phyloP scores from a whole-genome alignment of 352 stramenopile genomes.

The Phytopythium aichiense region DNA sequence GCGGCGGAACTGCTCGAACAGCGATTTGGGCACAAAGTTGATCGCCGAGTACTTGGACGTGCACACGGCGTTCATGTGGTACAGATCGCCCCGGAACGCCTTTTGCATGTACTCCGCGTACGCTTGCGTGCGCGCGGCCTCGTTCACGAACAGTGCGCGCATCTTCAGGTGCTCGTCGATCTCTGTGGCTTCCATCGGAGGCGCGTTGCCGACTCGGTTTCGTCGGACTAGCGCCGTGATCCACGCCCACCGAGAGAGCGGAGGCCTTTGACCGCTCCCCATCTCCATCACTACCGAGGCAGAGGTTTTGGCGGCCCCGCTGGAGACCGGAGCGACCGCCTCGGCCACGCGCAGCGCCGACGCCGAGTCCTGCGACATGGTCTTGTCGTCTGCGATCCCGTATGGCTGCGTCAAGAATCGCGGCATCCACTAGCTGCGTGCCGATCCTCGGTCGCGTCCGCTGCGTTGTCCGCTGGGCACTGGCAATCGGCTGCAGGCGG shows the following conservation, averaged over 20 bases:
- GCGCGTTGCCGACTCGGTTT: neutral
- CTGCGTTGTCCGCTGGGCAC: neutral
- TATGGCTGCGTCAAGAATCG: neutral
- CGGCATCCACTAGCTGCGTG: neutral
- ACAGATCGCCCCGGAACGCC: constrained; percentile 26
- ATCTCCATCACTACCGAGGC: neutral
- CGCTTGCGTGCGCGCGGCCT: constrained; percentile 54
- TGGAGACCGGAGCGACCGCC: neutral
- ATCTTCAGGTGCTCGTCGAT: constrained; percentile 25
- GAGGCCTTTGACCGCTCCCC: neutral
- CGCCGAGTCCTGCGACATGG: neutral
- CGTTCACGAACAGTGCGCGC: constrained; percentile 72
- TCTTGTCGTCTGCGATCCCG: constrained; percentile 2
- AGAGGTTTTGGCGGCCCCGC: neutral
- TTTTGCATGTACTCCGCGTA: constrained; percentile 53
- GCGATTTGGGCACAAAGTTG: constrained; percentile 94
- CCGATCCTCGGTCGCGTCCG: neutral
- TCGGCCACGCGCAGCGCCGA: neutral
- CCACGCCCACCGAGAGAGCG: neutral
- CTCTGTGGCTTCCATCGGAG: neutral
- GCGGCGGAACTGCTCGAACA: constrained; percentile 94
- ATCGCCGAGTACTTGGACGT: constrained; percentile 94
- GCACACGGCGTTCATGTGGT: constrained; percentile 57
- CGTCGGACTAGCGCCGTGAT: neutral
- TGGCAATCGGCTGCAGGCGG: neutral